These are phyloP conservation scores for Yueomyces sp. DNA, from an alignment of 1,139 yeast genomes.

Conservation along the genomic window DNA sequence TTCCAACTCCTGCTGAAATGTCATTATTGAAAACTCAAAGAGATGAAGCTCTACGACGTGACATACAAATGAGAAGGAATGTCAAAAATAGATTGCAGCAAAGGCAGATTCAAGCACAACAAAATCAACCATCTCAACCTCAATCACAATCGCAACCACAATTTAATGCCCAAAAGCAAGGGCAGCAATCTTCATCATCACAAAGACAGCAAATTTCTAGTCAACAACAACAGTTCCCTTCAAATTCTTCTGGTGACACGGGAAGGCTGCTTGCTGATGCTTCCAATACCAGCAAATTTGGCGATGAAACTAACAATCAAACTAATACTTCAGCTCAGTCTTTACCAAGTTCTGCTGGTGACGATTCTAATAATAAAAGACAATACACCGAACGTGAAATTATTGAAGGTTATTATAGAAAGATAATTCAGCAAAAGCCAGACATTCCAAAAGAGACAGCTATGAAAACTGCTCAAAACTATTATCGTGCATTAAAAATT, in stretches of 20 bases:
- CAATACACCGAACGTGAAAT: slow-evolving; percentile 18
- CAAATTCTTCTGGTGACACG: too few species aligned
- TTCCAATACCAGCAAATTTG: background rate
- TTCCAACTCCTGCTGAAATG: slow-evolving; percentile 76
- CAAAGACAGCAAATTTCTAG: slow-evolving; percentile 3
- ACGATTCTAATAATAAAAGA: slow-evolving; percentile 4
- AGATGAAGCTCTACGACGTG: slow-evolving; percentile 54
- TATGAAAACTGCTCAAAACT: slow-evolving; percentile 23
- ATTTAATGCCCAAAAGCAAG: slow-evolving; percentile 5
- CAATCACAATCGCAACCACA: slow-evolving; percentile 17
- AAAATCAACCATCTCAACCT: slow-evolving; percentile 13
- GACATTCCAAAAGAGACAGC: slow-evolving; percentile 21
- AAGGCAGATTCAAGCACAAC: slow-evolving; percentile 10
- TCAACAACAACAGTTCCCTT: background rate
- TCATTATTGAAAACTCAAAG: slow-evolving; percentile 72
- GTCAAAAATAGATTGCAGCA: slow-evolving; percentile 22
- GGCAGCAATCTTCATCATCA: slow-evolving; percentile 1
- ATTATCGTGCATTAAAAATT: slow-evolving; percentile 10
- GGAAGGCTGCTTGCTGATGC: too few species aligned
- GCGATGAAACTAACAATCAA: background rate
- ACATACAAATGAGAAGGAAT: slow-evolving; percentile 21
- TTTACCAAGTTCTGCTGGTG: background rate
- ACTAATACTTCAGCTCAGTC: background rate
- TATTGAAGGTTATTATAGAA: slow-evolving; percentile 21
- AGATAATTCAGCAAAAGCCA: slow-evolving; percentile 21